These are phyloP conservation scores for Fusarium napiforme DNA, from an alignment of 2,329 filamentous ascomycete species.

Conservation along the genomic window DNA sequence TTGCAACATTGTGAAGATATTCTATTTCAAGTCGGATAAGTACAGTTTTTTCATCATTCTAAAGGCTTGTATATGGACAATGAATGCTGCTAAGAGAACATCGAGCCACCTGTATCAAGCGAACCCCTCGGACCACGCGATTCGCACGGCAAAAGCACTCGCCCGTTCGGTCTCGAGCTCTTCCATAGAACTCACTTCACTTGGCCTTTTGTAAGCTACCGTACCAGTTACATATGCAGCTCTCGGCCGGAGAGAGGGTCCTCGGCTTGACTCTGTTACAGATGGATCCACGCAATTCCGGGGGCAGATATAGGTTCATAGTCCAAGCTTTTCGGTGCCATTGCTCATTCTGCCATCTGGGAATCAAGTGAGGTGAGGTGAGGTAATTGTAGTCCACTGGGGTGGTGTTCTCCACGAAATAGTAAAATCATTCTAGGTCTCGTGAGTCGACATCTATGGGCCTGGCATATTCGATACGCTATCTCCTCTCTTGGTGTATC, in stretches of 20 bases:
- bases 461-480: conserved; percentile 28
- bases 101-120: neutral
- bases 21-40: neutral
- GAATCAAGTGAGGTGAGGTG: neutral
- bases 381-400: neutral
- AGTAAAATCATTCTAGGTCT: conserved; percentile 8
- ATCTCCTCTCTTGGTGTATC: conserved; percentile 5
- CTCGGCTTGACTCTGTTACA: conserved; percentile 33
- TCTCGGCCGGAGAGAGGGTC: conserved; percentile 31
- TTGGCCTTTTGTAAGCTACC: conserved; percentile 27
- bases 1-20: conserved; percentile 5
- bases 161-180: conserved; percentile 2
- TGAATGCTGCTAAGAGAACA: neutral
- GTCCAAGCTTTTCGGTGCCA: conserved; percentile 3
- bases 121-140: conserved; percentile 7
- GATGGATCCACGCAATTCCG: conserved; percentile 16
- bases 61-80: conserved; percentile 5
- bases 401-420: neutral
- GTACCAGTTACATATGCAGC: conserved; percentile 1
- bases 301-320: conserved; percentile 7
- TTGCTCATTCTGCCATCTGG: neutral
- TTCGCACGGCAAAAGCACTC: conserved; percentile 30
- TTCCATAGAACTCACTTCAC: conserved; percentile 7
- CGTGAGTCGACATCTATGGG: conserved; percentile 18
- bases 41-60: neutral